Conservation (phyloP, 2,329 filamentous ascomycete species). For the Verticillium nonalfalfae region DNA sequence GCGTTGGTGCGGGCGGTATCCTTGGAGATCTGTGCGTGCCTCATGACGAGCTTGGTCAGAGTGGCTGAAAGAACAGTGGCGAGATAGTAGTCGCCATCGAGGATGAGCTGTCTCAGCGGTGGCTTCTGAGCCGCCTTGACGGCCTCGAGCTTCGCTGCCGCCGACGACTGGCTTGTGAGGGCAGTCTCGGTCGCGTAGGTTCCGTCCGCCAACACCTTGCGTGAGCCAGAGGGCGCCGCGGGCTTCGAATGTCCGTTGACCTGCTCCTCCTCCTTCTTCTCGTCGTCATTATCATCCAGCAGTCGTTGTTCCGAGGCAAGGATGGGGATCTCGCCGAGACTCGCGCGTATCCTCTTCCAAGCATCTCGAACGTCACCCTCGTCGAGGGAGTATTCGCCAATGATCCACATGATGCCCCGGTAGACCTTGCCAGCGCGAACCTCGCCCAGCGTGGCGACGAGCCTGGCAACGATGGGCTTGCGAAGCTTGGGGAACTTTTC, state of each 20-base stretch:
- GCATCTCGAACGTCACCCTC: slow-evolving; percentile 91
- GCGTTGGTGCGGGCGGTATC: slow-evolving; percentile 87
- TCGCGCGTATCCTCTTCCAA: slow-evolving; percentile 92
- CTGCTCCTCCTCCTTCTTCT: slow-evolving; percentile 55
- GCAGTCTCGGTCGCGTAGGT: slow-evolving; percentile 97
- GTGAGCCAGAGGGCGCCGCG: slow-evolving; percentile 71
- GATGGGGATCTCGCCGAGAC: slow-evolving; percentile 94
- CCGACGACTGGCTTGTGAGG: slow-evolving; percentile 84
- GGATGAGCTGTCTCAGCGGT: slow-evolving; percentile 85
- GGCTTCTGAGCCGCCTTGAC: slow-evolving; percentile 97
- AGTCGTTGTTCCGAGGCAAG: slow-evolving; percentile 89
- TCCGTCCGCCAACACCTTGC: slow-evolving; percentile 90
- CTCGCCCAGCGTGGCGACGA: slow-evolving; percentile 86
- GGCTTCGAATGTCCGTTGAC: slow-evolving; percentile 75
- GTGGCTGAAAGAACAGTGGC: slow-evolving; percentile 93
- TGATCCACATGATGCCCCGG: slow-evolving; percentile 92
- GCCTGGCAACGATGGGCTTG: slow-evolving; percentile 76
- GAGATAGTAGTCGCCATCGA: slow-evolving; percentile 96
- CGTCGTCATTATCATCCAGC: slow-evolving; percentile 73
- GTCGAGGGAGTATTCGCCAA: slow-evolving; percentile 93
- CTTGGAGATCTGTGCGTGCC: slow-evolving; percentile 85
- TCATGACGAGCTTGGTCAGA: slow-evolving; percentile 95
- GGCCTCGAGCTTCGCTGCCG: slow-evolving; percentile 85
- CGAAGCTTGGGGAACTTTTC: slow-evolving; percentile 94
- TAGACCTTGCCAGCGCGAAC: slow-evolving; percentile 97